phyloP scores from a whole-genome alignment of 805 yeast species.

The Danielozyma ontarioensis region DNA sequence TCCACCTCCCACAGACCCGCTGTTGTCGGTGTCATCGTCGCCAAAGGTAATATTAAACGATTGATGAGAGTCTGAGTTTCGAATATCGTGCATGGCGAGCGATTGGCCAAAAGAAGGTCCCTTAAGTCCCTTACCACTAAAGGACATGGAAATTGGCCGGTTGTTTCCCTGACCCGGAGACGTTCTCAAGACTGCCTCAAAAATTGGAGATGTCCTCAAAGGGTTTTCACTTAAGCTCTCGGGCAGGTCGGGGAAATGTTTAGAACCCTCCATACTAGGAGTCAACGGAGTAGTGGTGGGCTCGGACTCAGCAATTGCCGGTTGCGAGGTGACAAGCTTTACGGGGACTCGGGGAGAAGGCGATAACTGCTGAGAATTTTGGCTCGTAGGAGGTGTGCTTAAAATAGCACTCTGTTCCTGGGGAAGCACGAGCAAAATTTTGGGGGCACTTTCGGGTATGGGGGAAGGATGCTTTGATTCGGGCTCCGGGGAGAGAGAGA shows the following conservation, averaged over 20 bases:
- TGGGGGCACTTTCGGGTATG: not conserved
- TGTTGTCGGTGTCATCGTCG: constrained; percentile 20
- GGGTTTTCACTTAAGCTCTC: not conserved
- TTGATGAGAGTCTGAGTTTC: constrained; percentile 37
- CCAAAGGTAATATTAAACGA: constrained; percentile 35
- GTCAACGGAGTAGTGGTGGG: not conserved
- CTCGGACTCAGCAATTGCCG: not conserved
- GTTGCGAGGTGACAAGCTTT: too few species aligned
- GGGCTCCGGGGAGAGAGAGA: constrained; percentile 17
- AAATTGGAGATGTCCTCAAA: too few species aligned
- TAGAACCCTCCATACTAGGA: not conserved
- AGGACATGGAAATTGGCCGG: constrained; percentile 49
- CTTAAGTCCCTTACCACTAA: constrained; percentile 55
- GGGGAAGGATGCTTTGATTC: not conserved
- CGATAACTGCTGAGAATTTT: not conserved
- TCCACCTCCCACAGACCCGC: constrained; percentile 32
- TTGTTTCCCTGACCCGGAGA: constrained; percentile 9
- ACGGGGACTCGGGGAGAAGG: too few species aligned
- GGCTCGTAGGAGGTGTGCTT: not conserved
- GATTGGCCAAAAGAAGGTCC: constrained; percentile 52
- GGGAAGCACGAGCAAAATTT: not conserved
- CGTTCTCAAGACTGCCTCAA: constrained; percentile 4
- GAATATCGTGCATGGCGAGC: constrained; percentile 19
- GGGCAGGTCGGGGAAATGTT: not conserved
- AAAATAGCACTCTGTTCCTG: not conserved